Evolutionary conservation across 805 yeast genomes (phyloP), one percentile per base, ranked within the genome.

Genomic region (Wickerhamomyces pijperi): DNA sequence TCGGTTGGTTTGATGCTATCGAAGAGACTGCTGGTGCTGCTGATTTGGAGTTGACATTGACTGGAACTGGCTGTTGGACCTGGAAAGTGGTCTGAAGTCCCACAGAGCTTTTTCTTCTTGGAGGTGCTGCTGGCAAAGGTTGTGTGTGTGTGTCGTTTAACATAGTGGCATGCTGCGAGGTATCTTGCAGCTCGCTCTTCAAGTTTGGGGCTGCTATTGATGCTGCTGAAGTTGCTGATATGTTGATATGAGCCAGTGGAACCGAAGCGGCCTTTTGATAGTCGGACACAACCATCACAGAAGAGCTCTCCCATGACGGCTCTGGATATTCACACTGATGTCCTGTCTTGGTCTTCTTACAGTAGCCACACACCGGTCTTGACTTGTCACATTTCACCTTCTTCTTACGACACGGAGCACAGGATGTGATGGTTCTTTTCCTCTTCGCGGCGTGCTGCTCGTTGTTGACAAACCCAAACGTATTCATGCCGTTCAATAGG

Each of bases 301-400:
- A 47, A 18, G 61, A 69, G 42, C 79, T 51, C 52, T 65, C 74
- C 80, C 80, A 74, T 18, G 68, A 62, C 28, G 77, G 80, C 45
- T 72, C 77, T 49, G 72, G 62, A 45, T 73, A 74, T 23, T 64
- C 65, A 40, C 78, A 73, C 15, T 65, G 51, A 42, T 65, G 70
- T 9, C 64, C 64, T 11, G 65, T 70, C 2, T 71, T 73, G 21
- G 70, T 64, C 47, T 70, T 70, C 19, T 59, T 53, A 55, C 80
- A 74, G 45, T 67, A 73, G 5, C 64, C 59, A 51, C 80, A 74
- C 38, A 66, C 68, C 1, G 80, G 80, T 40, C 73, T 63, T 19
- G 60, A 60, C 40, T 64, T 63, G 46, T 65, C 72, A 54, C 73
- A 68, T 42, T 44, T 48, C 3, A 47, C 44, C 36, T 53, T 53